Base-by-base conservation (phyloP, 371 early-diverging fungal species). In the Mucor indicus region DNA sequence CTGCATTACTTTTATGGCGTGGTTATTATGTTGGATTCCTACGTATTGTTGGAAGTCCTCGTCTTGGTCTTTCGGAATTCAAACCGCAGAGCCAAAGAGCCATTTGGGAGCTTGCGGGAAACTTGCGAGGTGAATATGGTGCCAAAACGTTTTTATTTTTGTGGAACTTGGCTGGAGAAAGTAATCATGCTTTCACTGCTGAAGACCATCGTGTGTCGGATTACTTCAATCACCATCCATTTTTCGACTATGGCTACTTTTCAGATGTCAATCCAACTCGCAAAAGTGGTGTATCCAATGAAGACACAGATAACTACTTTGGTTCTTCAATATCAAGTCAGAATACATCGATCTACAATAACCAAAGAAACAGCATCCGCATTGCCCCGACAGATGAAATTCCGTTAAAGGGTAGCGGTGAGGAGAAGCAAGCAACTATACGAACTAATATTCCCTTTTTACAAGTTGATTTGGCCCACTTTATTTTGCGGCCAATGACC, bases 401-500 rank as follows among this genome's bases (percentile, higher is more conserved):
- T 0, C 44, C 48, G 1, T 22, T 44, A 0, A 55, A 55, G 30
- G 44, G n/a, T n/a, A n/a, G n/a, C n/a, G n/a, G n/a, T n/a, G n/a
- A n/a, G n/a, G n/a, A n/a, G n/a, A n/a, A n/a, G n/a, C n/a, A n/a
- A n/a, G n/a, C n/a, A n/a, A n/a, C n/a, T n/a, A n/a, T n/a, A n/a
- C n/a, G n/a, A n/a, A n/a, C n/a, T n/a, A n/a, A n/a, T n/a, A n/a
- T 55, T 1, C 38, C 59, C 9, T 56, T 57, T 12, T 55, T 75
- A 25, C 81, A 81, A 53, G 54, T 62, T 11, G 70, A 63, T 13
- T 66, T 81, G 21, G 72, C 81, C 23, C 75, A 77, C 7, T 62
- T 64, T n/a, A 63, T 89, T 29, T 55, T 89, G 13, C 77, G 83
- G 7, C 78, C 79, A 4, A 59, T 86, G 23, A 74, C 83, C 50